These are phyloP conservation scores for Tuber brumale DNA, from an alignment of 495 filamentous ascomycete genomes.

Conservation along the genomic window DNA sequence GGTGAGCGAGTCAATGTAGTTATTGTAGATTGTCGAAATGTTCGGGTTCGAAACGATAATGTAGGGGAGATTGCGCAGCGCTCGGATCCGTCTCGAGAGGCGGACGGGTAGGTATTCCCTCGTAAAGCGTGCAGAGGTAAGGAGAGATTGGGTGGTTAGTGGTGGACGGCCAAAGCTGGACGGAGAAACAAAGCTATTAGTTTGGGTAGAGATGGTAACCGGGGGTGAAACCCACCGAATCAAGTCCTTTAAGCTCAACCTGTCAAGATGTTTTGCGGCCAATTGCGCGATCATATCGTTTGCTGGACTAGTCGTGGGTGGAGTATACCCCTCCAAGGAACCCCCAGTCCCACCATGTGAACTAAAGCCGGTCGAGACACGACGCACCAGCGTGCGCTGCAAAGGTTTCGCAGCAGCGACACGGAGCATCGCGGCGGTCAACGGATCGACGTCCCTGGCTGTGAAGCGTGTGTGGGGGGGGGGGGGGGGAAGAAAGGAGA, in stretches of 20 bases:
- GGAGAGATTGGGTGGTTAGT: conserved; percentile 67
- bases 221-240: conserved; percentile 57
- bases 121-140: conserved; percentile 88
- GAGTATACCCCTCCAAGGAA: neutral
- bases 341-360: neutral
- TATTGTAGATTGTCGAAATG: conserved; percentile 84
- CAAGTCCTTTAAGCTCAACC: conserved; percentile 77
- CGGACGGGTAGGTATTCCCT: conserved; percentile 85
- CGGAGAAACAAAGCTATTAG: conserved; percentile 16
- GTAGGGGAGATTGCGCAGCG: conserved; percentile 84
- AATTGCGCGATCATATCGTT: conserved; percentile 71
- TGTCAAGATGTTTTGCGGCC: conserved; percentile 69
- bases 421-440: neutral
- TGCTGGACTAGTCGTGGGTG: neutral
- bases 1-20: conserved; percentile 86
- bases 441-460: neutral
- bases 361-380: neutral
- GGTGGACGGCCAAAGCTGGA: conserved; percentile 64
- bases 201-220: conserved; percentile 4
- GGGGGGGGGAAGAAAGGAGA: neutral
- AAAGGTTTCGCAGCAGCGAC: neutral
- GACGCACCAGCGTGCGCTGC: neutral
- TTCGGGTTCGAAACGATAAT: conserved; percentile 96
- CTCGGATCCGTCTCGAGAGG: conserved; percentile 89
- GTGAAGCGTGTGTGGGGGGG: neutral